Conservation (phyloP, 2,329 filamentous ascomycete species). For the Fusarium tjaetaba region DNA sequence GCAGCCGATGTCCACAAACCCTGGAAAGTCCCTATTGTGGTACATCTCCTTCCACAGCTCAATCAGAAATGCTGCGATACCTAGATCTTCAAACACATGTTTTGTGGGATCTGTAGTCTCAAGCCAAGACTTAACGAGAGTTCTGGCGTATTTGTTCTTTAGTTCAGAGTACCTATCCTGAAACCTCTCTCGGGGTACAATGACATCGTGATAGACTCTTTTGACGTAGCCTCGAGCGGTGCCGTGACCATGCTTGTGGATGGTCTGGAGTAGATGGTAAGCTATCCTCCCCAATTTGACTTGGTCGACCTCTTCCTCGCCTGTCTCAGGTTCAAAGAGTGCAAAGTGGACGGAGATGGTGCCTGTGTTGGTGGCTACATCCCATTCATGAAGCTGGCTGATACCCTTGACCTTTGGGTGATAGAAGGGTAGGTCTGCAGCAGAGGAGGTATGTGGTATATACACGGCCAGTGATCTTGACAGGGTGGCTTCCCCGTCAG, state of each 20-base stretch:
- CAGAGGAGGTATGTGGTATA: slow-evolving; percentile 73
- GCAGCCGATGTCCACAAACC: slow-evolving; percentile 96
- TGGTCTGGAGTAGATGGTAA: slow-evolving; percentile 71
- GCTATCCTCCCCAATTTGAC: slow-evolving; percentile 72
- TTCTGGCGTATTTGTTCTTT: slow-evolving; percentile 80
- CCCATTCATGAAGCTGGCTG: slow-evolving; percentile 79
- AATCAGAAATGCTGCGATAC: slow-evolving; percentile 90
- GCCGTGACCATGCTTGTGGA: slow-evolving; percentile 79
- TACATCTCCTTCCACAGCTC: slow-evolving; percentile 94
- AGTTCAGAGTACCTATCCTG: slow-evolving; percentile 85
- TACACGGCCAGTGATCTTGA: slow-evolving; percentile 69
- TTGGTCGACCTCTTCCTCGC: slow-evolving; percentile 41
- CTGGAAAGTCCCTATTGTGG: slow-evolving; percentile 69
- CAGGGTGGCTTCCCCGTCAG: slow-evolving; percentile 41
- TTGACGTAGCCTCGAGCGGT: slow-evolving; percentile 76
- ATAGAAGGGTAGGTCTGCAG: slow-evolving; percentile 82
- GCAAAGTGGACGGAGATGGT: slow-evolving; percentile 69
- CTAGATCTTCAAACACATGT: slow-evolving; percentile 94
- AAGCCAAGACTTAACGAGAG: slow-evolving; percentile 79
- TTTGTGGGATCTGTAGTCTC: slow-evolving; percentile 89
- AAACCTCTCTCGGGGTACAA: slow-evolving; percentile 79
- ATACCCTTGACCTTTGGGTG: slow-evolving; percentile 81
- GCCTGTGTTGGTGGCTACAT: slow-evolving; percentile 54
- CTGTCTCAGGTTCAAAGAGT: slow-evolving; percentile 52
- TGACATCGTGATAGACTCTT: slow-evolving; percentile 81